phyloP scores from a whole-genome alignment of 495 filamentous ascomycete species.

The Tuber brumale region DNA sequence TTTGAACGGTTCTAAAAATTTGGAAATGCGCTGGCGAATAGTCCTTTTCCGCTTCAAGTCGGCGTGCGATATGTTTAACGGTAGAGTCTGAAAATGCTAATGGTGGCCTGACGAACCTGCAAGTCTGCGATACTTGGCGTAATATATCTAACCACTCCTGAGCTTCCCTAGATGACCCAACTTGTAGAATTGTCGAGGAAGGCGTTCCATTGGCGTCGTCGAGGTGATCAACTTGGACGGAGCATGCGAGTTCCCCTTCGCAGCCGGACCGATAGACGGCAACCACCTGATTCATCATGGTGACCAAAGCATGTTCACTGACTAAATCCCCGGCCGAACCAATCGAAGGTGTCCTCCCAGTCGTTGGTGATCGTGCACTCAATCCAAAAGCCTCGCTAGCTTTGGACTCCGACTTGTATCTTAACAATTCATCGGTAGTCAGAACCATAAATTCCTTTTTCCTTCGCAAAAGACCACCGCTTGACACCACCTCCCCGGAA shows the following conservation, averaged over 20 bases:
- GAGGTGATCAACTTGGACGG: conserved; percentile 38
- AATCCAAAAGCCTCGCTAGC: conserved; percentile 39
- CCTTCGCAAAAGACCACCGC: conserved; percentile 71
- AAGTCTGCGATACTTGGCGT: conserved; percentile 26
- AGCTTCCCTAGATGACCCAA: conserved; percentile 31
- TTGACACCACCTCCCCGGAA: conserved; percentile 67
- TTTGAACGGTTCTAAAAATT: conserved; percentile 78
- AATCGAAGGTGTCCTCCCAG: conserved; percentile 33
- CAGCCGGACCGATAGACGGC: conserved; percentile 33
- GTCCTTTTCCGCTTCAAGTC: conserved; percentile 61
- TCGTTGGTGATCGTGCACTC: conserved; percentile 23
- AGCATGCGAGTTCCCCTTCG: conserved; percentile 31
- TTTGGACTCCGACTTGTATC: conserved; percentile 57
- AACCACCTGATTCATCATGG: conserved; percentile 38
- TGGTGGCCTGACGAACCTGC: conserved; percentile 42
- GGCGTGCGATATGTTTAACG: conserved; percentile 57
- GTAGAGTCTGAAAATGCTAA: conserved; percentile 52
- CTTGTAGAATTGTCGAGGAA: conserved; percentile 36
- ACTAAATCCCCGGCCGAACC: conserved; percentile 30
- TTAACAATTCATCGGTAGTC: conserved; percentile 73
- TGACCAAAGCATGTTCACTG: conserved; percentile 34
- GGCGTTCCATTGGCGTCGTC: conserved; percentile 33
- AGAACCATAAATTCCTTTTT: conserved; percentile 88
- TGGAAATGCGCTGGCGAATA: conserved; percentile 65
- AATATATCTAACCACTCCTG: conserved; percentile 39